Conservation (phyloP, 2,329 filamentous ascomycete genomes). For the Chaetomium globosum region DNA sequence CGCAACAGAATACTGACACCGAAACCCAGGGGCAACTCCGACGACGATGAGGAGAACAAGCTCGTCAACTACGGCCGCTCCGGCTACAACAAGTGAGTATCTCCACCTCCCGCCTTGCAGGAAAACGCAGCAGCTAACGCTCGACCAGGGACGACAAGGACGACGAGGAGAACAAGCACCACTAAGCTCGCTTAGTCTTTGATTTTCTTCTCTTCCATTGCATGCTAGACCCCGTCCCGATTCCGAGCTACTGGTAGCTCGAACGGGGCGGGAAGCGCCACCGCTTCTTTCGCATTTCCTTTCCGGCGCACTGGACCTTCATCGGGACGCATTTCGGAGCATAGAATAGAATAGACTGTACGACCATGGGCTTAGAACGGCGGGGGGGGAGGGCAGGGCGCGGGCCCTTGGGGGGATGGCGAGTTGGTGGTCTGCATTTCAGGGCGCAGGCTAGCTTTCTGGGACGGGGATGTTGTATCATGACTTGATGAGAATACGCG, state of each 20-base stretch:
- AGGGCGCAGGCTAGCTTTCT: conserved; percentile 11
- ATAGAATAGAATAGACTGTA: conserved; percentile 3
- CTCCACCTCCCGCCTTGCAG: neutral
- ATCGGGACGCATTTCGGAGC: conserved; percentile 4
- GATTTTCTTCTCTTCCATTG: conserved; percentile 4
- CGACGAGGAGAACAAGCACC: conserved; percentile 41
- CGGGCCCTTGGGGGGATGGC: neutral
- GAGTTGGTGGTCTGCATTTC: conserved; percentile 8
- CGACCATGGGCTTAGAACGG: conserved; percentile 8
- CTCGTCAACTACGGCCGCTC: conserved; percentile 38
- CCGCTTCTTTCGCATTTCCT: conserved; percentile 14
- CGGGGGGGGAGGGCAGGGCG: neutral
- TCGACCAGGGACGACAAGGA: conserved; percentile 43
- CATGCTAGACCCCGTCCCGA: neutral
- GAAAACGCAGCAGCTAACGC: conserved; percentile 19
- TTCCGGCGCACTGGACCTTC: conserved; percentile 13
- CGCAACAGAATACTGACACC: conserved; percentile 16
- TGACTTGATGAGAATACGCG: neutral
- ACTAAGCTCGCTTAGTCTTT: conserved; percentile 6
- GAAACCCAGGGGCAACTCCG: conserved; percentile 34
- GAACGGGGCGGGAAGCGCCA: neutral
- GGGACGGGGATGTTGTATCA: neutral
- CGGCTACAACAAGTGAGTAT: conserved; percentile 51
- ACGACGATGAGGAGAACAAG: conserved; percentile 41
- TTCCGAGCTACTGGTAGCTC: conserved; percentile 21